These are phyloP conservation scores for Diaporthe humulicola DNA, from an alignment of 2,329 filamentous ascomycete species.

Conservation along the genomic window DNA sequence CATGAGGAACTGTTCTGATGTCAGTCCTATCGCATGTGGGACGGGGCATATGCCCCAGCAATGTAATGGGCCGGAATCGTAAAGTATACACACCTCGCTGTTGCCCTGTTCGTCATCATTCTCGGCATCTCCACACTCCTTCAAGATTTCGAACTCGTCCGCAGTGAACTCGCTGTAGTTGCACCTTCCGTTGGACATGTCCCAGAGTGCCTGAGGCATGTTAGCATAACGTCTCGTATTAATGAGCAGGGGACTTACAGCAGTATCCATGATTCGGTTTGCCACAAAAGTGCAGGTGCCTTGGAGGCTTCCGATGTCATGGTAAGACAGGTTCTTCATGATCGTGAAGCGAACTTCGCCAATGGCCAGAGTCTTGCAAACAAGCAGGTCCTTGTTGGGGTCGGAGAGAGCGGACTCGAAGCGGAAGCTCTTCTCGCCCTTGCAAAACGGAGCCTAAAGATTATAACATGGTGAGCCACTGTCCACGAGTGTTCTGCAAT, in stretches of 20 bases:
- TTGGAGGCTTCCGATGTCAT: slow-evolving; percentile 26
- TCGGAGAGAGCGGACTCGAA: neutral
- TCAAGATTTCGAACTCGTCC: slow-evolving; percentile 9
- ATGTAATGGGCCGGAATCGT: too few species aligned
- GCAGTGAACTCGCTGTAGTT: slow-evolving; percentile 28
- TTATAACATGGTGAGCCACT: neutral
- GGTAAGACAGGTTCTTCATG: slow-evolving; percentile 16
- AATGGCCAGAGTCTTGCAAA: neutral
- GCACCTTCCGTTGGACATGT: neutral
- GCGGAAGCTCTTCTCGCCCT: neutral
- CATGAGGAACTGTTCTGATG: slow-evolving; percentile 6
- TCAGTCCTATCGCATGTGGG: neutral
- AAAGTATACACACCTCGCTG: neutral
- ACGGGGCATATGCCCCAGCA: neutral
- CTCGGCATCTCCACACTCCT: slow-evolving; percentile 8
- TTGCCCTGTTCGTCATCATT: neutral
- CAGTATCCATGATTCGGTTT: neutral
- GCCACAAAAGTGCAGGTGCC: neutral
- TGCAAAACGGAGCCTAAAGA: neutral
- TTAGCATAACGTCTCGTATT: neutral
- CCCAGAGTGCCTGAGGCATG: slow-evolving; percentile 17
- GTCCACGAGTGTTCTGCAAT: neutral
- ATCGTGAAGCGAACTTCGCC: neutral
- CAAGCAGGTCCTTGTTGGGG: neutral
- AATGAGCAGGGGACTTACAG: neutral